Evolutionary conservation across 2,329 filamentous ascomycete genomes (phyloP), one percentile per base, ranked within the genome.

Genomic region (Nannizzia gypsea): DNA sequence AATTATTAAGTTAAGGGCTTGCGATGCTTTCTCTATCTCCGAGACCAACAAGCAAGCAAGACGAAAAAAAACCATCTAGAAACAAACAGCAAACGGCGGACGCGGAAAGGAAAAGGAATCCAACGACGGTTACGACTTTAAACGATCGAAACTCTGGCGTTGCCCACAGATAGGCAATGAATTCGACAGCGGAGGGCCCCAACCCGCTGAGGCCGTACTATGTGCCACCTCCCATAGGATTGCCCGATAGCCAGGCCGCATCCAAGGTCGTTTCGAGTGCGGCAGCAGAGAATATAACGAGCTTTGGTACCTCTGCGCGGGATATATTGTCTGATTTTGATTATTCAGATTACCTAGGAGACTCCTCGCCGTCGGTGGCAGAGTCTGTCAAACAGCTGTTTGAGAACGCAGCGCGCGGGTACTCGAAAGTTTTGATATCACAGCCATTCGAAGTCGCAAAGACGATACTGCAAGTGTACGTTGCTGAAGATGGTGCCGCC

Each of bases 381-480:
- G 86, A 89, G 66, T 87, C 87, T 64, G 78, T 87, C 48, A 89
- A 87, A 70, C 85, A 87, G 63, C 76, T 95, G 62, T 70, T 96
- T 55, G 90, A 97, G 70, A 86, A 91, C 71, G 83, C 93, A 64
- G 71, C 95, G 72, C 95, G 91, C 85, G 92, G 93, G 71, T 99
- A 99, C 76, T 87, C 86, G 13, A 90, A 87, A 61, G 86, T 96
- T 24, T 74, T 97, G 68, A 85, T 96, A 71, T 88, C 90, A 59
- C 93, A 99, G 75, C 93, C 93, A 13, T 97, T 99, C 72, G 93
- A 97, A 78, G 91, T 96, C 61, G 90, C 92, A 69, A 97, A 96
- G 80, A 93, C 87, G 13, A 83, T 97, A 60, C 76, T 99, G 66
- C 93, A 99, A 75, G 84, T 90, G 57, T 83, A 83, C 64, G 74